These are phyloP conservation scores for Colletotrichum sublineola DNA, from an alignment of 2,329 filamentous ascomycete genomes.

Conservation along the genomic window DNA sequence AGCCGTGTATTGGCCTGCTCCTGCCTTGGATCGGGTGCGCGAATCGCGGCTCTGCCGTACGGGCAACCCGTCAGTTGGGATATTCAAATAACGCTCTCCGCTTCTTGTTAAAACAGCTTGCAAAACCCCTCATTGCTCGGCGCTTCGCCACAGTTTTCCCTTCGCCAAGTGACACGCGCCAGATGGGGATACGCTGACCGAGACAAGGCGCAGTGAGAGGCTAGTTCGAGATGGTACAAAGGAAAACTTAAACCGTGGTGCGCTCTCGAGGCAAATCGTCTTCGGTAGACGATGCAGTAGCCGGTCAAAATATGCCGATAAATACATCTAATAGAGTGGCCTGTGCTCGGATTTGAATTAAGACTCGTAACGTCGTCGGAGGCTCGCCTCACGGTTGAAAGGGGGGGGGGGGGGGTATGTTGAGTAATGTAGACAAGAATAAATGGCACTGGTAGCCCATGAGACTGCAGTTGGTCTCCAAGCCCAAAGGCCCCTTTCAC, in stretches of 20 bases:
- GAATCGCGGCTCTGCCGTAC: conserved; percentile 30
- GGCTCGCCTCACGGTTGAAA: conserved; percentile 34
- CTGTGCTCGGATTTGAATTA: conserved; percentile 39
- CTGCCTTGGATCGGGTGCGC: not conserved
- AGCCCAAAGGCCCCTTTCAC: conserved; percentile 49
- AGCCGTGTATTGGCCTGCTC: not conserved
- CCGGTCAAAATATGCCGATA: conserved; percentile 34
- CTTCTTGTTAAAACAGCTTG: conserved; percentile 10
- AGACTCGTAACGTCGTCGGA: conserved; percentile 45
- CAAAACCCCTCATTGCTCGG: conserved; percentile 5
- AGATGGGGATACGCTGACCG: conserved; percentile 17
- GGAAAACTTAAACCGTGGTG: conserved; percentile 25
- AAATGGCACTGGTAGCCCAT: conserved; percentile 11
- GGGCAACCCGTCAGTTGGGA: not conserved
- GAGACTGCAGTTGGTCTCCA: not conserved
- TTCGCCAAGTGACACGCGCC: conserved; percentile 17
- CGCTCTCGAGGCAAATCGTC: conserved; percentile 33
- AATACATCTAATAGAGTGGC: conserved; percentile 41
- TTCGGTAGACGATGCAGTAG: conserved; percentile 13
- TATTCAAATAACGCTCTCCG: conserved; percentile 21
- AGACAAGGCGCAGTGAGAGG: conserved; percentile 2
- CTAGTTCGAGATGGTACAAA: conserved; percentile 27
- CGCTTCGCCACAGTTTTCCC: conserved; percentile 3
- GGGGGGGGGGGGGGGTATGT: conserved; percentile 17
- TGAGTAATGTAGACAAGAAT: conserved; percentile 26